These are phyloP conservation scores for Penicillium arizonense DNA, from an alignment of 495 filamentous ascomycete species.

Conservation along the genomic window DNA sequence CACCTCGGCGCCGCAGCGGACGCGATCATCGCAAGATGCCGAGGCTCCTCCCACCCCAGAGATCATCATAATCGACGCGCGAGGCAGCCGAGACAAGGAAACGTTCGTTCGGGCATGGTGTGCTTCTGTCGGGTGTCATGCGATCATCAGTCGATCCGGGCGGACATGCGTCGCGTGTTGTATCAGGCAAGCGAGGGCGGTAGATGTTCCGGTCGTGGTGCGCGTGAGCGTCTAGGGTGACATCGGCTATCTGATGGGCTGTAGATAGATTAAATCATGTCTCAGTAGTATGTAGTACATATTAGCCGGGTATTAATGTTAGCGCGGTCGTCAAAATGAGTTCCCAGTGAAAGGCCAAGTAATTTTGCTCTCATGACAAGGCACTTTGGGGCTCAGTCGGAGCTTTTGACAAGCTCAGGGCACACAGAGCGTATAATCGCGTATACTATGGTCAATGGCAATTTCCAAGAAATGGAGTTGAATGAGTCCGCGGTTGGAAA, in stretches of 20 bases:
- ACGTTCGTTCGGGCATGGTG: constrained; percentile 68
- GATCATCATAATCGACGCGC: constrained; percentile 47
- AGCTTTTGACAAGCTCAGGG: not conserved
- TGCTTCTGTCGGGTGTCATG: constrained; percentile 65
- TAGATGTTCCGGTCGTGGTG: constrained; percentile 64
- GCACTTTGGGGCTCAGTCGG: no score
- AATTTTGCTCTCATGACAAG: no score
- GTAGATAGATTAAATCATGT: no score
- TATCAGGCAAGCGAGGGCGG: constrained; percentile 64
- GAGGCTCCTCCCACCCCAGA: constrained; percentile 27
- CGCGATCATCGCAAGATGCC: not conserved
- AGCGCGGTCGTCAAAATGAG: no score
- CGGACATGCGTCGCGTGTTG: constrained; percentile 66
- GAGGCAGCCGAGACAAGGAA: constrained; percentile 57
- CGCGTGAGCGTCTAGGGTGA: constrained; percentile 44
- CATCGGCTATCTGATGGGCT: not conserved
- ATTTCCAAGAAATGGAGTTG: not conserved
- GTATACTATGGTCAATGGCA: not conserved
- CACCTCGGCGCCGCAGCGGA: constrained; percentile 7
- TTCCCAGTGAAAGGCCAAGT: no score
- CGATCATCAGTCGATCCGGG: constrained; percentile 62
- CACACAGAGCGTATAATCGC: not conserved
- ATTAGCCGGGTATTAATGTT: no score
- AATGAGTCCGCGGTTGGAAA: not conserved
- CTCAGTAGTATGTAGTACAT: no score